Base-by-base conservation (phyloP, 768 basidiomycete genomes). In the Panaeolus cyanescens region DNA sequence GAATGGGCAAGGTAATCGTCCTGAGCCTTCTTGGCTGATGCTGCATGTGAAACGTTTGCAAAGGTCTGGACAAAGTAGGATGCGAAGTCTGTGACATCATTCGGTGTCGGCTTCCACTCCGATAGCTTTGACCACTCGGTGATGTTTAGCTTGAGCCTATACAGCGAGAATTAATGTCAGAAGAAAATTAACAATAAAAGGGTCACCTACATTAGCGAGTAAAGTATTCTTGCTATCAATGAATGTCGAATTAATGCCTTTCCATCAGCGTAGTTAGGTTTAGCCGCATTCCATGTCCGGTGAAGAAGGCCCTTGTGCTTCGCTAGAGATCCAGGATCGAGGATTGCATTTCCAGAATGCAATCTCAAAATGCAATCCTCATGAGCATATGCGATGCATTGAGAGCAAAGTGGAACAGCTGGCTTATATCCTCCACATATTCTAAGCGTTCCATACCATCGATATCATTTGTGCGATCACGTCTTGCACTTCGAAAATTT, bases 231-330 rank as follows among this genome's bases (percentile, higher is more conserved):
- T 4, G 65, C 71, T 55, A 72, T 68, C 17, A 72, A 42, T 0
- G 70, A 71, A 50, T 72, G 71, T 1, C 67, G 53, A 4, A 72
- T 66, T 1, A 72, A 39, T 3, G 70, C 62, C 45, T 72, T 72
- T 3, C 64, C 68, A 1, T 60, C 64, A 8, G 70, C 67, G 62
- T 72, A 72, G 37, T 71, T 70, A 0, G 64, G 68, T 55, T 71
- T 71, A 2, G 69, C 65, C 1, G 61, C 66, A 57, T 72, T 67
- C 58, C 58, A 59, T 4, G 17, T 69, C 4, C 70, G 59, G 15
- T 59, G 45, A 33, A 72, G 58, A 10, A 70, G 57, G 0, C 65
- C 70, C 59, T 72, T 71, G 53, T 71, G 70, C 22, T 45, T 56
- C 0, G 66, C 63, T 4, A 72, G 65, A 0, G 70, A 69, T 19